Percentiles rank a stretch among this genome's conserved stretches.
Evolutionary conservation across 306 rosid genomes (phyloP).

Genomic region (Cicer bijugum): DNA sequence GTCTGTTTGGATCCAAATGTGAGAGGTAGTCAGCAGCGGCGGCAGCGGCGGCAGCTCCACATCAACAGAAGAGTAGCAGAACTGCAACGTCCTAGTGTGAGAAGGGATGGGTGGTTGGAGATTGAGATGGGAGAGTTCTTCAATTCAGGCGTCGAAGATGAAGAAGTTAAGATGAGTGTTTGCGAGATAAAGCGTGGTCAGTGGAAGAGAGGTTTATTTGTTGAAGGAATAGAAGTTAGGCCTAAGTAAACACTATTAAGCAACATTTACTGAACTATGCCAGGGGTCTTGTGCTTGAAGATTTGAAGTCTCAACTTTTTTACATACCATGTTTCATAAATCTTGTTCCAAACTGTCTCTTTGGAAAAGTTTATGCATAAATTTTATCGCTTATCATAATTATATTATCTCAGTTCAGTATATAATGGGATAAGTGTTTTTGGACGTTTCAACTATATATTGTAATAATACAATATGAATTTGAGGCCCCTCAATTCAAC

Average conservation of each 20-base stretch:
- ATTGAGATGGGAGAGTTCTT: slow-evolving; percentile 71
- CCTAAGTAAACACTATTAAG: slow-evolving; percentile 45
- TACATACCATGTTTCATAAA: too few species aligned
- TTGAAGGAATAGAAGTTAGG: slow-evolving; percentile 77
- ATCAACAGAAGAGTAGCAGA: background rate
- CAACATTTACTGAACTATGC: slow-evolving; percentile 9
- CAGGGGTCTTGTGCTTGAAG: background rate
- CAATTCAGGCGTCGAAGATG: slow-evolving; percentile 46
- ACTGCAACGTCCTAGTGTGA: slow-evolving; percentile 44
- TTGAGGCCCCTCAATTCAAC: too few species aligned
- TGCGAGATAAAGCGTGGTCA: slow-evolving; percentile 44
- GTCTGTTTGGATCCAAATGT: slow-evolving; percentile 35
- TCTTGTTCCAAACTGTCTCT: background rate
- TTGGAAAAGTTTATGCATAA: too few species aligned
- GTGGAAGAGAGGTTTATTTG: slow-evolving; percentile 61
- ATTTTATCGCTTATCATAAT: too few species aligned
- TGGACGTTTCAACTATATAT: too few species aligned
- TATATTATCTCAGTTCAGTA: too few species aligned
- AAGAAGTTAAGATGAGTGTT: slow-evolving; percentile 56
- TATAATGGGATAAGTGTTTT: too few species aligned
- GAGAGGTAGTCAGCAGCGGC: background rate
- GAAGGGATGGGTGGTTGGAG: slow-evolving; percentile 72
- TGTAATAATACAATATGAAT: too few species aligned
- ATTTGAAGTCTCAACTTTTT: too few species aligned
- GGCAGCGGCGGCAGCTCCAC: too few species aligned